Evolutionary conservation across 805 yeast species (phyloP), one percentile per base, ranked within the genome.

Genomic region (Saccharomycopsis amapae): DNA sequence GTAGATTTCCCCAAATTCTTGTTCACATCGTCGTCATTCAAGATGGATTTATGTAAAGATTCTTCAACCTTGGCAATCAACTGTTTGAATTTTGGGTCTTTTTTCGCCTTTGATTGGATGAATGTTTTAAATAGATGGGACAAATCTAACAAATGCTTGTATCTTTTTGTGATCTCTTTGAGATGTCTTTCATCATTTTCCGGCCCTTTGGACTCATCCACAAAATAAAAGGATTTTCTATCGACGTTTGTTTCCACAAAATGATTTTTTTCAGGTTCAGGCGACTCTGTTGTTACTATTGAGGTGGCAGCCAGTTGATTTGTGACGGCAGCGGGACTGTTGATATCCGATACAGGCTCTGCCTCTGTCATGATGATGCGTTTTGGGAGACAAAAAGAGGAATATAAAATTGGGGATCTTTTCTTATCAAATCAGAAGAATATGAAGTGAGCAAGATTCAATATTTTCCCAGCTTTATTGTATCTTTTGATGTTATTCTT

Each of bases 71-170:
- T 72, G 54, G 76, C 71, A 46, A 84, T 65, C 28, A 80, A 54
- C 51, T 73, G 74, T 60, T 77, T 79, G 58, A 89, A 77, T 32
- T 73, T 71, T 28, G 81, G 79, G 59, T 88, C 96, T 58, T 81
- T 82, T 40, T 86, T 73, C 13, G 95, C 87, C 51, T 81, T 78
- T 37, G 85, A 72, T 53, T 87, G 83, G 51, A 89, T 84, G 62
- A 89, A 89, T 60, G 85, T 87, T 34, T 93, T 79, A 62, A 89
- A 89, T 48, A 90, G 68, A 51, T 84, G 94, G 0, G 96, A 87
- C 33, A 89, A 68, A 2, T 87, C 84, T 43, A 90, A 67, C 39
- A 89, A 67, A 62, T 89, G 85, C 59, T 78, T 79, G 71, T 87
- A 86, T 51, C 97, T 72, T 55, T 73, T 78, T 20, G 87, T 79